phyloP scores from a whole-genome alignment of 129 eudicot genomes.

The Gnaphalium uliginosum region DNA sequence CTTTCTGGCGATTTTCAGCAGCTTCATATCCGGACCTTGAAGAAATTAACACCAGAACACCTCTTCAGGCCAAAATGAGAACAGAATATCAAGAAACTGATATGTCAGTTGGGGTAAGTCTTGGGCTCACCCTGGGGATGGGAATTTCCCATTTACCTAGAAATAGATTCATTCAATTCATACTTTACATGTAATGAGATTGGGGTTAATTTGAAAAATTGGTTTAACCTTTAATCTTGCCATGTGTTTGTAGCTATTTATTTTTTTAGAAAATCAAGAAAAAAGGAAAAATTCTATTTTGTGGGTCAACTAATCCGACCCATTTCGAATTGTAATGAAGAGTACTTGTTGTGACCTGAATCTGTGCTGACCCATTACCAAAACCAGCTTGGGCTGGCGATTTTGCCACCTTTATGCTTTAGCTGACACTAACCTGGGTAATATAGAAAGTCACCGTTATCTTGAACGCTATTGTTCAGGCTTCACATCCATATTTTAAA shows the following conservation, averaged over 20 bases:
- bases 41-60: slow-evolving; percentile 41
- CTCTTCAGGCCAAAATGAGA: slow-evolving; percentile 39
- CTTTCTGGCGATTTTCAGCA: slow-evolving; percentile 95
- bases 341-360: not conserved
- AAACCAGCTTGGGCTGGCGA: not conserved
- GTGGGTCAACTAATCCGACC: not conserved
- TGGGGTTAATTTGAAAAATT: not conserved
- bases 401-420: not conserved
- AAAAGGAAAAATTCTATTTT: not conserved
- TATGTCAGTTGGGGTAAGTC: slow-evolving; percentile 59
- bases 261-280: not conserved
- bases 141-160: not conserved
- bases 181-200: not conserved
- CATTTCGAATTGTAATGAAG: not conserved
- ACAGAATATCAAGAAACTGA: slow-evolving; percentile 39
- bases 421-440: not conserved
- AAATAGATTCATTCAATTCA: not conserved
- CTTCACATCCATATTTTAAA: not conserved
- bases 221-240: not conserved
- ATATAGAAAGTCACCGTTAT: not conserved
- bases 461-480: not conserved
- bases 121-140: not conserved
- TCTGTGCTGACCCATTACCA: not conserved
- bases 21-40: slow-evolving; percentile 95
- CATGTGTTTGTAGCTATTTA: not conserved